Evolutionary conservation across 1,284 basidiomycete species (phyloP).

Genomic region (Cutaneotrichosporon sp.): DNA sequence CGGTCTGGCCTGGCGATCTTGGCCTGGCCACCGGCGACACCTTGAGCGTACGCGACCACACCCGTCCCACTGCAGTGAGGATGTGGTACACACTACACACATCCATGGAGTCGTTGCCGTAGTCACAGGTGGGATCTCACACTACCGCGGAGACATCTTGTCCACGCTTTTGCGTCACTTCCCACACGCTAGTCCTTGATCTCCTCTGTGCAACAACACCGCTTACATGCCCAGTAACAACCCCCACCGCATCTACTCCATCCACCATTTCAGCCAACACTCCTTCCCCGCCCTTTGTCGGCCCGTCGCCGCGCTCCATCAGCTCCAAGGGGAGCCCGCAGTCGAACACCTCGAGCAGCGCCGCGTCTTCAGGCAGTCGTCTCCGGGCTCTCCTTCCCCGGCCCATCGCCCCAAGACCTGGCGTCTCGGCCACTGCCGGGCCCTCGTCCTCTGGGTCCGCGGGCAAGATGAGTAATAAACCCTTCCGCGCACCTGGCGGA

Average conservation of each 20-base stretch:
- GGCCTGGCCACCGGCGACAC: background rate
- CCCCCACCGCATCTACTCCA: conserved; percentile 2
- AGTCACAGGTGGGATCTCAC: background rate
- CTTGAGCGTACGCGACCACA: background rate
- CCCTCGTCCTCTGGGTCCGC: conserved; percentile 12
- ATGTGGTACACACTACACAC: background rate
- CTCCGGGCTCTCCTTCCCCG: conserved; percentile 45
- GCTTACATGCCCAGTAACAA: conserved; percentile 12
- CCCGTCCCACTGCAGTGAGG: background rate
- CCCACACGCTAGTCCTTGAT: background rate
- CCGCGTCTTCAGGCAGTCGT: conserved; percentile 26
- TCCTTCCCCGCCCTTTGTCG: conserved; percentile 43
- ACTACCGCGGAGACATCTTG: background rate
- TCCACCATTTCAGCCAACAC: conserved; percentile 44
- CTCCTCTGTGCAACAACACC: background rate
- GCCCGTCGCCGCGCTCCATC: conserved; percentile 45
- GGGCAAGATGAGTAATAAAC: conserved; percentile 43
- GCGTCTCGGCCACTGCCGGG: conserved; percentile 13
- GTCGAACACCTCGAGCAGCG: conserved; percentile 21
- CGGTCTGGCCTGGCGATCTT: background rate
- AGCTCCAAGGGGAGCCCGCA: conserved; percentile 36
- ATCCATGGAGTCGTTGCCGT: background rate
- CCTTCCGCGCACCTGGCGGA: conserved; percentile 37
- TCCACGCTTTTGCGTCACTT: background rate
- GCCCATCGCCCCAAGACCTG: conserved; percentile 39